Evolutionary conservation across 1,139 yeast species (phyloP), one percentile per base, ranked within the genome.

Genomic region (Zygoascus meyerae): DNA sequence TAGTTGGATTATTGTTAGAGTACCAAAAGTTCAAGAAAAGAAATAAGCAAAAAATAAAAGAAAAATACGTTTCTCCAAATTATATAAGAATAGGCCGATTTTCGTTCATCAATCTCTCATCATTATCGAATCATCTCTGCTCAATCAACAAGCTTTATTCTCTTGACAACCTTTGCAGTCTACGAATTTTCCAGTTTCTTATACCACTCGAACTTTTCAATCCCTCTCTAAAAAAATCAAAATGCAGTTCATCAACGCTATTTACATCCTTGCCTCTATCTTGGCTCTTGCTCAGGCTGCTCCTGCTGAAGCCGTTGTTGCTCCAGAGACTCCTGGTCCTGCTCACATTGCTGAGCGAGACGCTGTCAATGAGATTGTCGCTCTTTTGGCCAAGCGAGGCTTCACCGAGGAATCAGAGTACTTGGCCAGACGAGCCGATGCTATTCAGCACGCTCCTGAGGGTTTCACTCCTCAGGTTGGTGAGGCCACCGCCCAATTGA

Each of bases 361-460:
- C 17, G 12, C 34, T 14, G 21, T 29, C 41, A 30, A 28, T 12
- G 41, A 38, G 14, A 28, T 38, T 15, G 26, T 38, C 16, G 41
- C n/a, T 12, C 33, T 30, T 28, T 15, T 38, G 18, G 33, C 16
- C 14, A 38, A 28, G 21, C 41, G 41, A 28, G 41, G 41, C n/a
- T 38, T 38, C 41, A 28, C 33, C 17, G 41, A 38, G 26, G 34
- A 29, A 9, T 31, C 41, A 15, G 41, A 38, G 30, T 8, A 16
- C 11, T 8, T 40, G 30, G 36, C 29, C 29, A 40, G 31, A 30
- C 43, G 43, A 31, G 43, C 46, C 14, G 34, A 44, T 32, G 38
- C 46, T 12, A 36, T 45, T 32, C 43, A 40, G 37, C 48, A 45
- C 34, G 48, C 48, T 12, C 48, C 48, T 10, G 48, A 45, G 17